A percentile compares a stretch with the other conserved stretches of the same genome.
phyloP scores from a whole-genome alignment of 345 rosid species.

The Euphorbia tirucalli region DNA sequence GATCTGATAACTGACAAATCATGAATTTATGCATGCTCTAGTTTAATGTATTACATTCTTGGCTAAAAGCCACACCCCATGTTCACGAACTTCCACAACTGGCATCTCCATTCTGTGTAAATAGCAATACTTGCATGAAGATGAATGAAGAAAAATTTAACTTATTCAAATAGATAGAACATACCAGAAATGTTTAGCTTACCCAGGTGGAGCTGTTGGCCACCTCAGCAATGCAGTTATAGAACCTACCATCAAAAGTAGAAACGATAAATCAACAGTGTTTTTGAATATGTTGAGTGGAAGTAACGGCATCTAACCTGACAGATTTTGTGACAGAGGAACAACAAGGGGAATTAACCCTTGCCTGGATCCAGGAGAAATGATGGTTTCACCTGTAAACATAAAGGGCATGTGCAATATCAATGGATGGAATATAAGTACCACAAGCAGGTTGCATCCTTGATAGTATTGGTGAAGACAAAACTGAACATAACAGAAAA shows the following conservation, averaged over 20 bases:
- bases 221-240: conserved; percentile 78
- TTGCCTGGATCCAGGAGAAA: conserved; percentile 70
- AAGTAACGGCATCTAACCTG: conserved; percentile 41
- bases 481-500: neutral
- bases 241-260: conserved; percentile 43
- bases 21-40: conserved; percentile 22
- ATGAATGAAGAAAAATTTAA: conserved; percentile 13
- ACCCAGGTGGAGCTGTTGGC: conserved; percentile 96
- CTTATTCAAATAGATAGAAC: neutral
- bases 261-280: conserved; percentile 12
- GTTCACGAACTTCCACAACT: conserved; percentile 78
- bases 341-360: conserved; percentile 73
- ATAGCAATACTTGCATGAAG: conserved; percentile 19
- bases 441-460: neutral
- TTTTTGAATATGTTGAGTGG: neutral
- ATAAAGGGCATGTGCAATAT: conserved; percentile 4
- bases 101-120: conserved; percentile 85
- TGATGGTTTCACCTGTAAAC: conserved; percentile 59
- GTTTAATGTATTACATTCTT: conserved; percentile 63
- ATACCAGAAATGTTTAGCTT: conserved; percentile 22
- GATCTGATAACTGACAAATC: neutral
- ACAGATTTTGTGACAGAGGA: conserved; percentile 61
- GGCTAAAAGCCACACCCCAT: conserved; percentile 83
- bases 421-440: neutral
- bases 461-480: neutral